Evolutionary conservation across 176 grass and related monocot genomes (phyloP).

Genomic region (Bothriochloa decipiens): DNA sequence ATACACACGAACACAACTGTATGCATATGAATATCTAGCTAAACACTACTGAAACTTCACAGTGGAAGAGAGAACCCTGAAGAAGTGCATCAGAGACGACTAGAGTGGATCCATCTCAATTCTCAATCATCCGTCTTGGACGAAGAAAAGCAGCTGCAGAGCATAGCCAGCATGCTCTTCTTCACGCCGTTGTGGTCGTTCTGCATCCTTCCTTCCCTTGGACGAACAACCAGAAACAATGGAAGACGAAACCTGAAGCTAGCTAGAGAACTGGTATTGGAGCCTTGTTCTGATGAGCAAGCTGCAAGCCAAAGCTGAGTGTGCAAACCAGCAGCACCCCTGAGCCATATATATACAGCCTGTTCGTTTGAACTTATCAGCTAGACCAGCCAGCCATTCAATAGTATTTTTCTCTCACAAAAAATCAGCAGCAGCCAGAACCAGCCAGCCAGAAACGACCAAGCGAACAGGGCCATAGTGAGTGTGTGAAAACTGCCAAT

Average conservation of each 20-base stretch:
- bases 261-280: not conserved
- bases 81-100: not conserved
- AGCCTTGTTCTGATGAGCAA: not conserved
- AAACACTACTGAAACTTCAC: not conserved
- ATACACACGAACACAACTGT: not conserved
- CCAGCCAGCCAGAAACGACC: too few relatives aligned
- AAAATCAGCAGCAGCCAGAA: too few relatives aligned
- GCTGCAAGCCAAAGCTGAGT: not conserved
- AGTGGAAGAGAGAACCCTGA: not conserved
- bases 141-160: conserved; percentile 40
- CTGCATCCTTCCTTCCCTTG: too few relatives aligned
- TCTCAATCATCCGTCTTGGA: conserved; percentile 23
- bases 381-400: too few relatives aligned
- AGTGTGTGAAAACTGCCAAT: not conserved
- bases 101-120: not conserved
- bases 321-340: not conserved
- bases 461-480: too few relatives aligned
- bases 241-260: not conserved
- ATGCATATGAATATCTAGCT: not conserved
- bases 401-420: too few relatives aligned
- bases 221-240: not conserved
- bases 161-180: conserved; percentile 36
- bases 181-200: conserved; percentile 16
- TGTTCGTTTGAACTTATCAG: too few relatives aligned
- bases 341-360: not conserved